Percentiles rank a stretch among this genome's conserved stretches.
Conservation (phyloP, 2,329 filamentous ascomycete genomes). For the Alternaria hordeiaustralica region DNA sequence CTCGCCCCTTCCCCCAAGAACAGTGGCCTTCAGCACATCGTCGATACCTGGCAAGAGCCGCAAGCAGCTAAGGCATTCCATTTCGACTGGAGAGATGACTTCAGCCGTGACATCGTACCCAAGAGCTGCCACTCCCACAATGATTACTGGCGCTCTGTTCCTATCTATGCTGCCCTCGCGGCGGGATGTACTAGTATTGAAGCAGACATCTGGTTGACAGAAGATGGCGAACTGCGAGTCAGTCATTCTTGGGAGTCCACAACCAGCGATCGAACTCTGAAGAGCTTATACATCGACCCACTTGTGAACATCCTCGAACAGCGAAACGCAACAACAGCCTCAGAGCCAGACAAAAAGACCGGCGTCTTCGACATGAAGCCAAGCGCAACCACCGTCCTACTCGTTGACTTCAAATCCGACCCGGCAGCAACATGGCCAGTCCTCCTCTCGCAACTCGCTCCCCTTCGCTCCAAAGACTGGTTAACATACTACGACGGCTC, state of each 20-base stretch:
- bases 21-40: conserved; percentile 35
- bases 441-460: conserved; percentile 63
- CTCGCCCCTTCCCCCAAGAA: conserved; percentile 25
- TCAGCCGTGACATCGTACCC: conserved; percentile 47
- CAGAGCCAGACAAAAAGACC: conserved; percentile 19
- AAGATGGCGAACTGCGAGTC: conserved; percentile 37
- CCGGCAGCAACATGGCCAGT: conserved; percentile 60
- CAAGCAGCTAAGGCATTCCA: conserved; percentile 21
- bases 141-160: conserved; percentile 52
- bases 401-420: conserved; percentile 73
- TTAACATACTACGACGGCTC: conserved; percentile 57
- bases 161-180: conserved; percentile 49
- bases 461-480: conserved; percentile 65
- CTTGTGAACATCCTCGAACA: conserved; percentile 54
- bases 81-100: conserved; percentile 45
- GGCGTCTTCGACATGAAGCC: conserved; percentile 61
- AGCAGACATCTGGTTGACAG: conserved; percentile 40
- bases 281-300: conserved; percentile 33
- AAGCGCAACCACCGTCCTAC: conserved; percentile 60
- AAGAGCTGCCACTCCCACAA: conserved; percentile 53
- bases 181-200: conserved; percentile 47
- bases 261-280: conserved; percentile 27
- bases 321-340: conserved; percentile 28
- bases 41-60: conserved; percentile 36
- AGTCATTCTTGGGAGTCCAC: conserved; percentile 34